Base-by-base conservation (phyloP, 75 land plant species). In the Gnetum montanum region DNA sequence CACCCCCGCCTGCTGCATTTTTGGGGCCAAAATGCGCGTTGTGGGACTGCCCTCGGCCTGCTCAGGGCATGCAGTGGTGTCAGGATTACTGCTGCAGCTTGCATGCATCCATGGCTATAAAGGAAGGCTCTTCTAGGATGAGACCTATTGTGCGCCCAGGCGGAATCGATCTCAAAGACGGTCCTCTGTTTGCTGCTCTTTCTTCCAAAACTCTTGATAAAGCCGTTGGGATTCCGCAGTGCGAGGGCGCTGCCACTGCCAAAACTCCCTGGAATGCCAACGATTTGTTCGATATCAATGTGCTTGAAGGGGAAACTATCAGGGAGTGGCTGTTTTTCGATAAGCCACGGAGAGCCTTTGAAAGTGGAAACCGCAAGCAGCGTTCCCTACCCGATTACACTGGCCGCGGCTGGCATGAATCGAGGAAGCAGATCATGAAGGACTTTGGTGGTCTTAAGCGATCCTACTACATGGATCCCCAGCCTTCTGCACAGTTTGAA, bases 261-360 rank as follows among this genome's bases (percentile, higher is more conserved):
- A 91, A 91, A 60, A 83, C 97, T 38, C 97, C 97, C 29, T 86
- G 97, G 97, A 91, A 91, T 86, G 91, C 97, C 19, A 63, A 81
- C 55, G 97, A 88, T 84, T 60, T 46, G 64, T 90, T 90, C 59
- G 85, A 90, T 69, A 73, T 79, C 6, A 60, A 65, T 19, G 68
- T 90, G 61, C 81, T 82, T 36, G 80, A 77, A 48, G 88, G 87
- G 26, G 96, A 86, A 75, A 55, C 74, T 12, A 65, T 90, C 28
- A 78, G 96, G 57, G 96, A 90, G 50, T 90, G 96, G 96, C 73
- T 90, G 7, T 90, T 90, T 34, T 90, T 90, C 64, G 96, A 90
- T 49, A 90, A 90, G 61, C 91, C 96, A 20, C 68, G 96, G 27
- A 75, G 91, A 60, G 96, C 91, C 8, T 90, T 86, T 78, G 96